A percentile compares a stretch with the other conserved stretches of the same genome.
Conservation (phyloP, 805 yeast species). For the Phaffomyces opuntiae region DNA sequence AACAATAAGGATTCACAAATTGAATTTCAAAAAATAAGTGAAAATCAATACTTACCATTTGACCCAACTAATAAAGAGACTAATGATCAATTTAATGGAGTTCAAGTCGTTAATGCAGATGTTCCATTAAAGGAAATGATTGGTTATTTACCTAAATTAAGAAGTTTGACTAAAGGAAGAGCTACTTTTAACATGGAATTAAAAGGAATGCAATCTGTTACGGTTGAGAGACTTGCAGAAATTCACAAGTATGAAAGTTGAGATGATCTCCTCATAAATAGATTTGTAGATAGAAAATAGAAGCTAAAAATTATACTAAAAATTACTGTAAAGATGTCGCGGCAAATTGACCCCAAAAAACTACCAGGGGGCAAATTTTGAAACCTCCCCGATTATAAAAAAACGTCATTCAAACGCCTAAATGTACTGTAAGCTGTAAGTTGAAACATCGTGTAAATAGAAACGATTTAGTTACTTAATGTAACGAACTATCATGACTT, state of each 20-base stretch:
- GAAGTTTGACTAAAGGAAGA: slow-evolving; percentile 86
- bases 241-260: slow-evolving; percentile 22
- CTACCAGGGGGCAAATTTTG: too few relatives aligned
- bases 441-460: too few relatives aligned
- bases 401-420: too few relatives aligned
- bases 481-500: too few relatives aligned
- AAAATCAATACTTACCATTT: slow-evolving; percentile 62
- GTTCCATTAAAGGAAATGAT: slow-evolving; percentile 88
- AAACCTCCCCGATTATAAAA: too few relatives aligned
- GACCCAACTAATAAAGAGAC: slow-evolving; percentile 44
- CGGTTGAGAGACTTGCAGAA: slow-evolving; percentile 40
- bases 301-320: background rate
- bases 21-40: slow-evolving; percentile 52
- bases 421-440: too few relatives aligned
- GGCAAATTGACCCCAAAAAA: too few relatives aligned
- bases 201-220: slow-evolving; percentile 62
- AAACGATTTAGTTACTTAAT: too few relatives aligned
- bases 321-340: too few relatives aligned
- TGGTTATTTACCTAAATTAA: slow-evolving; percentile 70
- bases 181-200: slow-evolving; percentile 78
- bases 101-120: slow-evolving; percentile 60
- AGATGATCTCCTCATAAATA: too few relatives aligned
- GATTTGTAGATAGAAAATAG: background rate
- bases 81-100: slow-evolving; percentile 17
- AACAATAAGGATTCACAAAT: slow-evolving; percentile 28